Evolutionary conservation across 2,329 filamentous ascomycete species (phyloP).

Genomic region (Curvularia spicifera): DNA sequence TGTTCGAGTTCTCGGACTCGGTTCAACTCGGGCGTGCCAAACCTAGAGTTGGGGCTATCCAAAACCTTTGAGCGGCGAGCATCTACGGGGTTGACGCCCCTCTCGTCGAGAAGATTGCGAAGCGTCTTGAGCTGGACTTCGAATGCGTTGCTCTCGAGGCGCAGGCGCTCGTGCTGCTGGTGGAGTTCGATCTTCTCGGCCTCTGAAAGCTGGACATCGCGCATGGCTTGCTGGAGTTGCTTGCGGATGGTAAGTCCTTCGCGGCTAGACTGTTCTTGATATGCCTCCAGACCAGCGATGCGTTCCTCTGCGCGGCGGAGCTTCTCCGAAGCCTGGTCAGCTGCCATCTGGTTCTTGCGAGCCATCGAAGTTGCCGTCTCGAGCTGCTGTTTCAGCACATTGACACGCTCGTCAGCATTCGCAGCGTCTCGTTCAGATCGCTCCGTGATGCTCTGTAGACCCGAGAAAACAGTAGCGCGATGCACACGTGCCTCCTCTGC

Average conservation of each 20-base stretch:
- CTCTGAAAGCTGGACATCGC: slow-evolving; percentile 82
- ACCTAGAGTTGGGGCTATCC: slow-evolving; percentile 74
- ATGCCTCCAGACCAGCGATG: slow-evolving; percentile 93
- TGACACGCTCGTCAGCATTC: slow-evolving; percentile 66
- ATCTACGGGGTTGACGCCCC: slow-evolving; percentile 80
- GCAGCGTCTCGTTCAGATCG: slow-evolving; percentile 60
- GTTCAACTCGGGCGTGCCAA: slow-evolving; percentile 77
- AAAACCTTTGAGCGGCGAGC: slow-evolving; percentile 74
- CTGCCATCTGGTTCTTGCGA: slow-evolving; percentile 86
- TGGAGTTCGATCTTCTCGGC: slow-evolving; percentile 82
- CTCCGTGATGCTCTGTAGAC: slow-evolving; percentile 74
- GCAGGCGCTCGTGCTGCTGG: slow-evolving; percentile 80
- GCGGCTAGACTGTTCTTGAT: slow-evolving; percentile 94
- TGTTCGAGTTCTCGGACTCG: slow-evolving; percentile 86
- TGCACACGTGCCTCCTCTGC: slow-evolving; percentile 87
- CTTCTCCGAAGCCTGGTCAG: slow-evolving; percentile 85
- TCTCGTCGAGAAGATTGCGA: slow-evolving; percentile 89
- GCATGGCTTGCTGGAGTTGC: slow-evolving; percentile 83
- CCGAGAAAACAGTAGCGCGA: slow-evolving; percentile 79
- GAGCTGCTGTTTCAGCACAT: slow-evolving; percentile 79
- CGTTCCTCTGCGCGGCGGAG: slow-evolving; percentile 92
- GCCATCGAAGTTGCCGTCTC: slow-evolving; percentile 78
- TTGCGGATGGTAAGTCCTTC: slow-evolving; percentile 89
- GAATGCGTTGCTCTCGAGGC: slow-evolving; percentile 92
- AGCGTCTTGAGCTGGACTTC: slow-evolving; percentile 90